Evolutionary conservation across 2,329 filamentous ascomycete genomes (phyloP).

Genomic region (Claviceps sp.): DNA sequence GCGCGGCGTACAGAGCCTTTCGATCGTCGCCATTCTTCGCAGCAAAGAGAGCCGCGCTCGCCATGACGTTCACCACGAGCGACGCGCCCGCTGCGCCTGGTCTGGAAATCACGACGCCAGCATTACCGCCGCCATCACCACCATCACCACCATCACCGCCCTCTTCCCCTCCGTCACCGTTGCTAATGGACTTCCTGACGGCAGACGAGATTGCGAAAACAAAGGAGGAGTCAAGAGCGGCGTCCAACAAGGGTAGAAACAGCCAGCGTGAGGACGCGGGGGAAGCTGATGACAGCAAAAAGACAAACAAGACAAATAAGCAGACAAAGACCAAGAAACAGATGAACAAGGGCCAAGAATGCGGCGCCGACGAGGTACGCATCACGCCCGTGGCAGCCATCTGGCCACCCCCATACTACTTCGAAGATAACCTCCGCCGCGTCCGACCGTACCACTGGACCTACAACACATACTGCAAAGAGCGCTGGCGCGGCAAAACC

Average conservation of each 20-base stretch:
- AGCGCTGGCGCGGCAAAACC: conserved; percentile 74
- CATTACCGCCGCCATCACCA: not conserved
- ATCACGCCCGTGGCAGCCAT: conserved; percentile 8
- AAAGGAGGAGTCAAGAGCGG: not conserved
- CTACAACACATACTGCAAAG: conserved; percentile 90
- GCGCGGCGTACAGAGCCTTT: conserved; percentile 7
- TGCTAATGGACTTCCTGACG: not conserved
- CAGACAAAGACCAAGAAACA: not conserved
- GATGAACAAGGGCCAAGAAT: not conserved
- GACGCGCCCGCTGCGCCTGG: conserved; percentile 4
- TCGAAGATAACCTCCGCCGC: conserved; percentile 71
- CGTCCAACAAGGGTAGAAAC: not conserved
- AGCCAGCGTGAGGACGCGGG: not conserved
- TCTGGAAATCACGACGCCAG: conserved; percentile 4
- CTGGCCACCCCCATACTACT: conserved; percentile 58
- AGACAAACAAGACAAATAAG: not conserved
- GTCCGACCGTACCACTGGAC: conserved; percentile 83
- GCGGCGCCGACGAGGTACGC: not conserved
- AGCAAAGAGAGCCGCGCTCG: conserved; percentile 1
- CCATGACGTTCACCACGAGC: conserved; percentile 6
- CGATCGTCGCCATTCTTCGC: conserved; percentile 1
- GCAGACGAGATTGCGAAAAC: not conserved
- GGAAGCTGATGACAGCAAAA: not conserved
- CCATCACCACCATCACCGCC: conserved; percentile 1
- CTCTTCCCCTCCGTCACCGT: not conserved